These are phyloP conservation scores for Corylus avellana DNA, from an alignment of 306 rosid species.

Conservation along the genomic window DNA sequence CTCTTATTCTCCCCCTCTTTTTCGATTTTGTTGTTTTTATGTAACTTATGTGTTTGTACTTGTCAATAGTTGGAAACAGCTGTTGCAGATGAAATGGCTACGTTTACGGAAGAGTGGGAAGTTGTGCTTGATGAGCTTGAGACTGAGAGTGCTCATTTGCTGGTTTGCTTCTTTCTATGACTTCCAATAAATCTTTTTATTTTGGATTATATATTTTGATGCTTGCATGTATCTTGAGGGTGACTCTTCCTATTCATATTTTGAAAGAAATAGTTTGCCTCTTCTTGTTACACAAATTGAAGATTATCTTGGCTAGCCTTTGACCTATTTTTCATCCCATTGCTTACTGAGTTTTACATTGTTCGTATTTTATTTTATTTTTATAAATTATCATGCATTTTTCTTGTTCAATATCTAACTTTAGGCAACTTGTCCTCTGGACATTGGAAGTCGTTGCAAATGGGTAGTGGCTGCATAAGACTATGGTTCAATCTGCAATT, in stretches of 20 bases:
- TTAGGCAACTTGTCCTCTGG: not conserved
- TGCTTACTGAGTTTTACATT: not conserved
- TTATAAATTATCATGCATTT: not conserved
- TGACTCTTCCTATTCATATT: slow-evolving; percentile 2
- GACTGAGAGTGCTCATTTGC: slow-evolving; percentile 77
- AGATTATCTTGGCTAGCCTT: not conserved
- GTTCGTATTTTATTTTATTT: not conserved
- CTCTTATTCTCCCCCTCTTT: slow-evolving; percentile 19
- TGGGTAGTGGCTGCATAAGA: not conserved
- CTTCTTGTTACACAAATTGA: not conserved
- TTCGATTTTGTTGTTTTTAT: slow-evolving; percentile 16
- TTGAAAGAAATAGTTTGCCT: not conserved
- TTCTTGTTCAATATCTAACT: not conserved
- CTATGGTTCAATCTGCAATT: not conserved
- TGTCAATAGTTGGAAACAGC: slow-evolving; percentile 77
- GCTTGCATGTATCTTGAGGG: slow-evolving; percentile 9
- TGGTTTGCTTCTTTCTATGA: slow-evolving; percentile 65
- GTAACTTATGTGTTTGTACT: slow-evolving; percentile 35
- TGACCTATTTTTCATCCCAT: not conserved
- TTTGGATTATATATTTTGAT: slow-evolving; percentile 19
- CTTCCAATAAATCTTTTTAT: slow-evolving; percentile 32
- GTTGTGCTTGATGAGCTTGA: slow-evolving; percentile 81
- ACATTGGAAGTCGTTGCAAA: not conserved
- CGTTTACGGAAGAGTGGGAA: slow-evolving; percentile 81
- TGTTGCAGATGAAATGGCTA: slow-evolving; percentile 78